Evolutionary conservation across 208 protist species (phyloP).

Genomic region (Wallacemonas rigidus): DNA sequence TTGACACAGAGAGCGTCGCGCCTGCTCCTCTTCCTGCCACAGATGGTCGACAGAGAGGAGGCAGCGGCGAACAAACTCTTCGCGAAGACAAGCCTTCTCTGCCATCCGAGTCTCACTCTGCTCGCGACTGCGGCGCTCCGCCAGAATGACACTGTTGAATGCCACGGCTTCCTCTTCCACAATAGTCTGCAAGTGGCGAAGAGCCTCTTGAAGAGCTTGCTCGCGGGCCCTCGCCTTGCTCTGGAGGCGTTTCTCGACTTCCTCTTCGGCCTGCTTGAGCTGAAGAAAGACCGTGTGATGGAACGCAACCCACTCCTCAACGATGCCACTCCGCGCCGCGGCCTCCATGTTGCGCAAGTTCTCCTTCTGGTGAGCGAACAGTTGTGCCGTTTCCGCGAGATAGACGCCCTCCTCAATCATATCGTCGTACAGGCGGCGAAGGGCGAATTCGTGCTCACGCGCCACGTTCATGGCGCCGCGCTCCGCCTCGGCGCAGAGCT

Average conservation of each 20-base stretch:
- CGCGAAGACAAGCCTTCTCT: slow-evolving; percentile 26
- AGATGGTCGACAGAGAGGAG: slow-evolving; percentile 18
- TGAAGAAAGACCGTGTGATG: slow-evolving; percentile 37
- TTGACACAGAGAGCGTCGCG: slow-evolving; percentile 20
- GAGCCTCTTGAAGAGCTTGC: slow-evolving; percentile 27
- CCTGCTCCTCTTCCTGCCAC: slow-evolving; percentile 36
- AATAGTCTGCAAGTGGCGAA: slow-evolving; percentile 37
- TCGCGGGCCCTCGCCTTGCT: slow-evolving; percentile 21
- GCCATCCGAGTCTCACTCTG: slow-evolving; percentile 40
- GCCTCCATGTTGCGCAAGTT: slow-evolving; percentile 26
- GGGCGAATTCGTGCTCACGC: slow-evolving; percentile 20
- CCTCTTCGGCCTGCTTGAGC: slow-evolving; percentile 29
- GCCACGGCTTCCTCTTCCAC: slow-evolving; percentile 36
- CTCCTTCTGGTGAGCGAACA: slow-evolving; percentile 26
- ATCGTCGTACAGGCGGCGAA: slow-evolving; percentile 24
- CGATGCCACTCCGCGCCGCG: slow-evolving; percentile 17
- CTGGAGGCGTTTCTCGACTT: slow-evolving; percentile 16
- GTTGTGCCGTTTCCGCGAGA: slow-evolving; percentile 27
- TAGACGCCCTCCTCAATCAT: slow-evolving; percentile 21
- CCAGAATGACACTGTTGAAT: slow-evolving; percentile 25
- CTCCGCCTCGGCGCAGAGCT: slow-evolving; percentile 21
- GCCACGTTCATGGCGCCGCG: slow-evolving; percentile 23
- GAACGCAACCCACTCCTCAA: slow-evolving; percentile 22
- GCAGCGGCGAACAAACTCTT: slow-evolving; percentile 18
- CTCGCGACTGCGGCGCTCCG: slow-evolving; percentile 46